These are phyloP conservation scores for Penicillium maclennaniae DNA, from an alignment of 495 filamentous ascomycete species.

Conservation along the genomic window DNA sequence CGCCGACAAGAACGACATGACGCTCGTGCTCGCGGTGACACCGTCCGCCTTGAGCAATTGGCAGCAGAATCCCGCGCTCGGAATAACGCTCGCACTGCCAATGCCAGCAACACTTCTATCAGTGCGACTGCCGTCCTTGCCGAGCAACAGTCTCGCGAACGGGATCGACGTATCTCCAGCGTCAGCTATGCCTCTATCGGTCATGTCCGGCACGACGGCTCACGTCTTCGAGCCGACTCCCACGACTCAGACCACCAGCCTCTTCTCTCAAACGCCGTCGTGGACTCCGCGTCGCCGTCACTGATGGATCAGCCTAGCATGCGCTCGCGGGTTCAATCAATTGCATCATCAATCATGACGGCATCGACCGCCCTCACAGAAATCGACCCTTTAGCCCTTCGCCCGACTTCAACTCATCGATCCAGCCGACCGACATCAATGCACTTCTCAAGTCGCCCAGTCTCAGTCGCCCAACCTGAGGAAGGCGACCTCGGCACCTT, in stretches of 20 bases:
- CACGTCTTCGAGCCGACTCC: conserved; percentile 76
- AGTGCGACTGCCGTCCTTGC: conserved; percentile 43
- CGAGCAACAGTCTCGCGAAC: conserved; percentile 63
- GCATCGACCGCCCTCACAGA: conserved; percentile 24
- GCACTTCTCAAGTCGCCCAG: conserved; percentile 1
- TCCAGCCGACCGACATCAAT: conserved; percentile 3
- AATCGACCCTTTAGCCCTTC: conserved; percentile 25
- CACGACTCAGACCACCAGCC: conserved; percentile 72
- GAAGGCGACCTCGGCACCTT: conserved; percentile 36
- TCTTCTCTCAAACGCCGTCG: conserved; percentile 66
- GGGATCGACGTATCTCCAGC: conserved; percentile 72
- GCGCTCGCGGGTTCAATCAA: conserved; percentile 33
- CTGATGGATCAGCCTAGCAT: conserved; percentile 19
- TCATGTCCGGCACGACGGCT: conserved; percentile 83
- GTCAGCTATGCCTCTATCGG: conserved; percentile 86
- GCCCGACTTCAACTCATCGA: conserved; percentile 22
- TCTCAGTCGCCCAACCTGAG: conserved; percentile 19
- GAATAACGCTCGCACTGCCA: conserved; percentile 24
- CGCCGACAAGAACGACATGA: conserved; percentile 60
- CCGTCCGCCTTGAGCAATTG: conserved; percentile 58
- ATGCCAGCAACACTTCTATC: conserved; percentile 28
- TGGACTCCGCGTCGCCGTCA: conserved; percentile 25
- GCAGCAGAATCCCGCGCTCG: conserved; percentile 35
- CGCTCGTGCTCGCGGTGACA: conserved; percentile 67
- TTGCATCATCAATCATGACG: conserved; percentile 34